A percentile compares a stretch with the other conserved stretches of the same genome.
These are phyloP conservation scores for Diversispora epigaea DNA, from an alignment of 192 early-diverging fungal genomes.

Conservation along the genomic window DNA sequence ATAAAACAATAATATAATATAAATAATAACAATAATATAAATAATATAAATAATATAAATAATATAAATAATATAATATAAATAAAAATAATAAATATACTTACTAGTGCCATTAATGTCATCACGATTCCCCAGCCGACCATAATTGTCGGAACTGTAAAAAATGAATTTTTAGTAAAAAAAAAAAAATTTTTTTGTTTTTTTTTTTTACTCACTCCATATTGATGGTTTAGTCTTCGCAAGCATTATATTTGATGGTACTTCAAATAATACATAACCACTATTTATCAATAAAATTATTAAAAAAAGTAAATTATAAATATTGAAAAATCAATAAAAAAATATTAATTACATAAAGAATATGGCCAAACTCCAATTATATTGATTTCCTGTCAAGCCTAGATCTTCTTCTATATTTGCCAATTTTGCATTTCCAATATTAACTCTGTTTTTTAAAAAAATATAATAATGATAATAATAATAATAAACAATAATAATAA, in stretches of 20 bases:
- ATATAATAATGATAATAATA: background rate
- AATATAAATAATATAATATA: too few species aligned
- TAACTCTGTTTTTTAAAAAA: conserved; percentile 14
- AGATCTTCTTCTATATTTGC: conserved; percentile 49
- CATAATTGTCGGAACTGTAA: conserved; percentile 52
- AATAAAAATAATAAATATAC: background rate
- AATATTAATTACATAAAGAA: conserved; percentile 64
- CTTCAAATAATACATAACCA: conserved; percentile 68
- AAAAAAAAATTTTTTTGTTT: background rate
- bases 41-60: too few species aligned
- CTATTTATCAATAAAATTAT: background rate
- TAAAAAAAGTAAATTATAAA: background rate
- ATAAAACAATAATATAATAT: conserved; percentile 1
- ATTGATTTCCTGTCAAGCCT: conserved; percentile 43
- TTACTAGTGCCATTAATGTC: conserved; percentile 53
- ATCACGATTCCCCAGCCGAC: conserved; percentile 56
- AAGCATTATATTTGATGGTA: conserved; percentile 70
- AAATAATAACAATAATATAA: background rate
- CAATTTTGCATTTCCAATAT: conserved; percentile 60
- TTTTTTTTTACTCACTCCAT: conserved; percentile 39
- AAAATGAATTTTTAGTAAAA: background rate
- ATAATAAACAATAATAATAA: background rate
- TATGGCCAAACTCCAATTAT: conserved; percentile 62
- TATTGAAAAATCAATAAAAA: conserved; percentile 8
- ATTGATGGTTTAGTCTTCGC: conserved; percentile 56